Percentiles rank a stretch among this genome's conserved stretches.
These are phyloP conservation scores for Calonectria pauciramosa DNA, from an alignment of 2,329 filamentous ascomycete species.

Conservation along the genomic window DNA sequence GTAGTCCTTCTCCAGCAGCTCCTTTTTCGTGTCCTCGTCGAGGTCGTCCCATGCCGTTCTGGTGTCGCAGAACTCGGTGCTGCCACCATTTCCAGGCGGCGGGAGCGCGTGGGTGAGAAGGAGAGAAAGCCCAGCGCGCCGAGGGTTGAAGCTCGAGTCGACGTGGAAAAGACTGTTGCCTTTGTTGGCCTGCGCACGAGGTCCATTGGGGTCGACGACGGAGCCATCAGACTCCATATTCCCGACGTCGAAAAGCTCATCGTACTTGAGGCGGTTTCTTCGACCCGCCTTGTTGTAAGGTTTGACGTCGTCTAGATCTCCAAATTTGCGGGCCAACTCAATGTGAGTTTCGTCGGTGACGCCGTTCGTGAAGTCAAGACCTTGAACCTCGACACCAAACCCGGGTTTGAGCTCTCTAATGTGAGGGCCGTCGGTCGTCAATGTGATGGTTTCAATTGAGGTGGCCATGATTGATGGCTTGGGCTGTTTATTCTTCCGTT, in stretches of 20 bases:
- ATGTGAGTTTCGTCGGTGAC: constrained; percentile 63
- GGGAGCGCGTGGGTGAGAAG: neutral
- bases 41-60: neutral
- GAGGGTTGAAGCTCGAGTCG: constrained; percentile 69
- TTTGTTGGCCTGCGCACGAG: constrained; percentile 56
- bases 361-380: neutral
- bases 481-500: neutral
- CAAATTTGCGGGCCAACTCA: constrained; percentile 63
- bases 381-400: neutral
- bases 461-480: neutral
- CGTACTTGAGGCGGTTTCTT: constrained; percentile 60
- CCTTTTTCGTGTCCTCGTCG: constrained; percentile 44
- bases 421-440: neutral
- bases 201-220: constrained; percentile 56
- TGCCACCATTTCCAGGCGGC: neutral
- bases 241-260: constrained; percentile 70
- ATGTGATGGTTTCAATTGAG: neutral
- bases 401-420: neutral
- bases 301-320: constrained; percentile 68
- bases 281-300: constrained; percentile 62
- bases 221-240: constrained; percentile 65
- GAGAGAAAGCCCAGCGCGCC: constrained; percentile 65
- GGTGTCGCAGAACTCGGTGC: neutral
- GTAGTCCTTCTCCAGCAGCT: constrained; percentile 56
- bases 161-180: constrained; percentile 68